Percentiles rank a stretch among this genome's conserved stretches.
Conservation (phyloP, 2,329 filamentous ascomycete species). For the Ophiostoma tasmaniense region DNA sequence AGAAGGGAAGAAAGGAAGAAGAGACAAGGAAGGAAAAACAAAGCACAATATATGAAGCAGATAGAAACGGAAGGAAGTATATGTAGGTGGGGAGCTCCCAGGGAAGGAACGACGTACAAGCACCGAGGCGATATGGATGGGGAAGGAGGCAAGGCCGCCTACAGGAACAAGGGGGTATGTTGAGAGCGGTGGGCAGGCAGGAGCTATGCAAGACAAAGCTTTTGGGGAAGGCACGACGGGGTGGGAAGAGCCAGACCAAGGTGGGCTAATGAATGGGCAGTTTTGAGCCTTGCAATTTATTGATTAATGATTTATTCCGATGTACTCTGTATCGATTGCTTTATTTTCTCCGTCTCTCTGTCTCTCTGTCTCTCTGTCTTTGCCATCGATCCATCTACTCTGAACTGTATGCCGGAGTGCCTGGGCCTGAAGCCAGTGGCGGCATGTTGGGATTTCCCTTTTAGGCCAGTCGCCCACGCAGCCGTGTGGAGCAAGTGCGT, state of each 20-base stretch:
- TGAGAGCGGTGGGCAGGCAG: slow-evolving; percentile 13
- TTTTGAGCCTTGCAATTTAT: background rate
- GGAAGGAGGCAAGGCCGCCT: slow-evolving; percentile 10
- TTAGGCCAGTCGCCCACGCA: slow-evolving; percentile 8
- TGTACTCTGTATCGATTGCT: background rate
- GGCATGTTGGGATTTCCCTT: slow-evolving; percentile 16
- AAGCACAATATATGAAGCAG: slow-evolving; percentile 4
- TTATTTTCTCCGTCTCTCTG: background rate
- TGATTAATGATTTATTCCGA: background rate
- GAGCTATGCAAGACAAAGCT: slow-evolving; percentile 11
- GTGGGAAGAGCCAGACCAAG: slow-evolving; percentile 9
- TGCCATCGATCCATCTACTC: background rate
- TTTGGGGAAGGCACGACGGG: slow-evolving; percentile 10
- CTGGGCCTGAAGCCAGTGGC: slow-evolving; percentile 10
- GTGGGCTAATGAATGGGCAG: slow-evolving; percentile 16
- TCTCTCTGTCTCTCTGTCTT: background rate
- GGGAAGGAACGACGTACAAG: slow-evolving; percentile 2
- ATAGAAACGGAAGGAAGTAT: slow-evolving; percentile 1
- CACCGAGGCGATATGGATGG: slow-evolving; percentile 14
- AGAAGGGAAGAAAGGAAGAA: background rate
- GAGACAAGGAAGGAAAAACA: background rate
- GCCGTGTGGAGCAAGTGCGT: slow-evolving; percentile 10
- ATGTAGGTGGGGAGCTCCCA: background rate
- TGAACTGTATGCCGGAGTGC: slow-evolving; percentile 5
- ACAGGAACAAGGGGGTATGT: slow-evolving; percentile 8